A percentile compares a stretch with the other conserved stretches of the same genome.
Evolutionary conservation across 345 rosid genomes (phyloP).

Genomic region (Populus alba): DNA sequence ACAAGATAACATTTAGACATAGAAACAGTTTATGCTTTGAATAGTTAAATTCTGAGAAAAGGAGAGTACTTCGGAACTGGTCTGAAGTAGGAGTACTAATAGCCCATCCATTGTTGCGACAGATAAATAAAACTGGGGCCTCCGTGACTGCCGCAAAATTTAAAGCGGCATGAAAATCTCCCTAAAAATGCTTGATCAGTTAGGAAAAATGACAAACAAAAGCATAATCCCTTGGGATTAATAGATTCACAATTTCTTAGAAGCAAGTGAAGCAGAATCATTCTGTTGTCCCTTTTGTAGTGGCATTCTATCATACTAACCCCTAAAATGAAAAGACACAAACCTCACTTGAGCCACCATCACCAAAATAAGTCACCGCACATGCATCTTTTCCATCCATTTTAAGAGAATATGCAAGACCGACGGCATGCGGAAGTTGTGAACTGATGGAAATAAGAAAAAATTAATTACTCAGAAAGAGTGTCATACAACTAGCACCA

Average conservation of each 20-base stretch:
- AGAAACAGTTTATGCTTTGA: neutral
- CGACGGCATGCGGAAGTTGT: slow-evolving; percentile 83
- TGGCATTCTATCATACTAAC: neutral
- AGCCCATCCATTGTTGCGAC: slow-evolving; percentile 92
- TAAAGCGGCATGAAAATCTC: slow-evolving; percentile 79
- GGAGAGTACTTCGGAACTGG: slow-evolving; percentile 74
- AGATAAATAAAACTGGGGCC: slow-evolving; percentile 75
- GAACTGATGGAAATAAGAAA: slow-evolving; percentile 39
- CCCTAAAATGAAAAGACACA: neutral
- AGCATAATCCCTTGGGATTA: neutral
- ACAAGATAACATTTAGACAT: neutral
- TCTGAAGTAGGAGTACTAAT: slow-evolving; percentile 79
- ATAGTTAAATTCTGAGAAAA: neutral
- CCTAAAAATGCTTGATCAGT: slow-evolving; percentile 38
- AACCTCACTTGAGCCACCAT: slow-evolving; percentile 86
- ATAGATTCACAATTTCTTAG: neutral
- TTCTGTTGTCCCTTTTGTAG: neutral
- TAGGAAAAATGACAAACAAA: slow-evolving; percentile 12
- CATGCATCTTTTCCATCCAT: slow-evolving; percentile 77
- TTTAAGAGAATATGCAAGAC: slow-evolving; percentile 86
- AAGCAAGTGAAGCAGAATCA: neutral
- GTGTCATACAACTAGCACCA: neutral
- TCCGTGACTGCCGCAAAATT: slow-evolving; percentile 74
- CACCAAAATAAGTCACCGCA: slow-evolving; percentile 69
- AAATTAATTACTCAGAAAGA: neutral